phyloP scores from a whole-genome alignment of 192 early-diverging fungal species.

The Lunasporangiospora selenospora region DNA sequence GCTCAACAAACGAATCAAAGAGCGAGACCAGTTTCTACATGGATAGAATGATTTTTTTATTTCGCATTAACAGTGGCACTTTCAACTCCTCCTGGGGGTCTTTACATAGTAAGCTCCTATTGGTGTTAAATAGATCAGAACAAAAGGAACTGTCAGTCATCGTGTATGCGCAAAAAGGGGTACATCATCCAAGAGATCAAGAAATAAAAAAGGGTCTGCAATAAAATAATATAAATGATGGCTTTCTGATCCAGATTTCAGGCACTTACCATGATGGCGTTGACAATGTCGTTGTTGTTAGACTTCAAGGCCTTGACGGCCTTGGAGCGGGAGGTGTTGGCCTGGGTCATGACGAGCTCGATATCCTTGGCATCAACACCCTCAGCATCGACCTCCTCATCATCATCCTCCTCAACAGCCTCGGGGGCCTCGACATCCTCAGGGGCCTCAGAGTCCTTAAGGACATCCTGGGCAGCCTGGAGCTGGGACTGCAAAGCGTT shows the following conservation, averaged over 20 bases:
- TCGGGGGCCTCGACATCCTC: constrained; percentile 49
- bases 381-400: constrained; percentile 79
- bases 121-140: neutral
- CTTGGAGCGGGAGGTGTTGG: constrained; percentile 83
- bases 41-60: too few relatives aligned
- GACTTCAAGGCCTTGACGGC: constrained; percentile 92
- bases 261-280: constrained; percentile 94
- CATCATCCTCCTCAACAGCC: constrained; percentile 58
- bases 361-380: constrained; percentile 87
- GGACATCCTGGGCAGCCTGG: constrained; percentile 65
- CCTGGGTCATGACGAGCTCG: constrained; percentile 94
- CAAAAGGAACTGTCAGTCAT: too few relatives aligned
- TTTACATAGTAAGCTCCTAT: constrained; percentile 48
- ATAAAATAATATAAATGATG: too few relatives aligned
- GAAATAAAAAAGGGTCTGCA: too few relatives aligned
- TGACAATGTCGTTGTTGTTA: constrained; percentile 91
- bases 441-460: constrained; percentile 57
- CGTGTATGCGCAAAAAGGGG: too few relatives aligned
- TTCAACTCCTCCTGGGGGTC: too few relatives aligned
- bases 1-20: too few relatives aligned
- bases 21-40: too few relatives aligned
- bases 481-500: constrained; percentile 73
- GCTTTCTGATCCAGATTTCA: too few relatives aligned
- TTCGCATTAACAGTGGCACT: too few relatives aligned
- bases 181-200: too few relatives aligned